Base-by-base conservation (phyloP, 805 yeast species). In the Komagataella kurtzmanii region DNA sequence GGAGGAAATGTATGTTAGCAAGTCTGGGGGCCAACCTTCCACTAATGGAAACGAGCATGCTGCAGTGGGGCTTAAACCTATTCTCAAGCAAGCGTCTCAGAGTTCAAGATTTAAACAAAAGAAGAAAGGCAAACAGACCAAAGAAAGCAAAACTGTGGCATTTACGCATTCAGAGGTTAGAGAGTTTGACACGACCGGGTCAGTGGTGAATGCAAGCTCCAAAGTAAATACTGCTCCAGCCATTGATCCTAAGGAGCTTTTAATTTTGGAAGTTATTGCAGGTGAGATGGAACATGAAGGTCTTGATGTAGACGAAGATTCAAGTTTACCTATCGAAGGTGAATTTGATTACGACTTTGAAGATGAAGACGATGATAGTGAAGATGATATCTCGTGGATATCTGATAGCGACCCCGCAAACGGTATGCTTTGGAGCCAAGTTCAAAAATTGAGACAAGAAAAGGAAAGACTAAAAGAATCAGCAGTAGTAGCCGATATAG, bases 221-320 rank as follows among this genome's bases (percentile, higher is more conserved):
- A 18, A 44, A 8, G 23, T 14, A 8, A 18, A n/a, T 12, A 17
- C 19, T 7, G 23, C 19, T 6, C 19, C 62, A 1, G 65, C 70
- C 0, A 65, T 74, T 47, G 74, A 70, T 50, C 65, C 66, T 3
- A 71, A 72, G 3, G 82, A 79, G 53, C 57, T 79, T 7, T 59
- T 77, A 1, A 78, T 79, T 51, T 61, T 81, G 14, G 85, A 80
- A 54, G 50, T 80, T 21, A 65, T 79, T 2, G 81, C 83, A 0
- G 78, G 73, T 50, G 77, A 76, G 10, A 56, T 74, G 12, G 68
- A 64, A 23, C 68, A 62, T 3, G 65, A 58, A 6, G 65, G 57
- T 8, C 55, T 59, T n/a, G 63, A 57, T 1, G 60, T 54, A 1
- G 60, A 59, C 17, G 58, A 58, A 43, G 67, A 61, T 4, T 67